Base-by-base conservation (phyloP, 176 grass and related monocot species). In the Zoysia pacifica region DNA sequence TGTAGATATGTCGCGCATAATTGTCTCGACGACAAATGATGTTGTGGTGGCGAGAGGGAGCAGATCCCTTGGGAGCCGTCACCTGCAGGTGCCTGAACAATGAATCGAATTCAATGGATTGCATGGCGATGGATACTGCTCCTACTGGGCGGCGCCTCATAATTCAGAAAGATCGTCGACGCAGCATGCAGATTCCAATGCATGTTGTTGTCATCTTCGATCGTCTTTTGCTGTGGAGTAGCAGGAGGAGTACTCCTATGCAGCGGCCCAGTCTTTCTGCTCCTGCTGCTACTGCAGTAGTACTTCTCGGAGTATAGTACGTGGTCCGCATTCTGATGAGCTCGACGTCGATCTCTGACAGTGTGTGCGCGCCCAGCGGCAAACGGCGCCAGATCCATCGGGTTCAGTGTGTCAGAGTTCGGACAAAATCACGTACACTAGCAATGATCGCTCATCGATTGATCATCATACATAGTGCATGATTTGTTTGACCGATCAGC, bases 351-450 rank as follows among this genome's bases (percentile, higher is more conserved):
- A 58, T 58, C 54, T 55, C 44, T 77, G 75, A 50, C 75, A 18
- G 52, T 62, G 74, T 19, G 74, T 28, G 28, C 58, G 74, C 58
- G 74, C 60, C 74, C 75, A 10, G 62, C 47, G 16, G 48, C 35
- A 62, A 62, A 75, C 28, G 28, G 28, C 40, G 53, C 45, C 78
- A 70, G 63, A 76, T 81, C 72, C 72, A 76, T 81, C 72, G 65
- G 76, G 28, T 54, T 75, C 62, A 58, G 51, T 40, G 51, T 40
- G 84, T 86, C 84, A 86, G 77, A 50, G 14, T 40, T 28, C 69
- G 60, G 60, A 58, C 74, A 28, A 28, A 28, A 72, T 19, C 46
- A 65, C 67, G 71, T 58, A 42, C 5, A 2, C 53, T 28, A 28
- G 69, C 49, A 50, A 60, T 28, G 7, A 60, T 60, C 58, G 19